Evolutionary conservation across 805 yeast genomes (phyloP).

Genomic region (Teunomyces cretensis): DNA sequence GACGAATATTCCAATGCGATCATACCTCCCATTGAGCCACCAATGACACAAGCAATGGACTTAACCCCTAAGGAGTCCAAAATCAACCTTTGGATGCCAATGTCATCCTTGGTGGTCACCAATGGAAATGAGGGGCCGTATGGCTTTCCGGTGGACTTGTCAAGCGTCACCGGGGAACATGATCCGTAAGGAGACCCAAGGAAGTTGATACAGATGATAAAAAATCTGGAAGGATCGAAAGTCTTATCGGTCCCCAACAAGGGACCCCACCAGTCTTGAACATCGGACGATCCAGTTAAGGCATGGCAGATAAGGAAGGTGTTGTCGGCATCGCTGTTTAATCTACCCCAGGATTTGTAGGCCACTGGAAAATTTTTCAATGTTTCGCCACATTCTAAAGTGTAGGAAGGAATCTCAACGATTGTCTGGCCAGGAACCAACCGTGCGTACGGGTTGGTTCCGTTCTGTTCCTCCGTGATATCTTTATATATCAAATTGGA

Average conservation of each 20-base stretch:
- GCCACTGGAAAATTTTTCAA: conserved; percentile 83
- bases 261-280: conserved; percentile 99
- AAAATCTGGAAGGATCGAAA: conserved; percentile 86
- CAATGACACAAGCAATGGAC: conserved; percentile 79
- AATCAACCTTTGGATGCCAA: conserved; percentile 70
- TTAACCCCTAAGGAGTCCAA: conserved; percentile 79
- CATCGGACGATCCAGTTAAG: conserved; percentile 92
- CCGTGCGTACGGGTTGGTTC: conserved; percentile 63
- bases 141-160: conserved; percentile 68
- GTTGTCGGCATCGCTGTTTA: conserved; percentile 69
- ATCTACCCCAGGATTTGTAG: conserved; percentile 91
- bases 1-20: conserved; percentile 81
- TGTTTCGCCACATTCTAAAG: conserved; percentile 79
- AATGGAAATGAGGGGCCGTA: conserved; percentile 96
- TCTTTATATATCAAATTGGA: conserved; percentile 28
- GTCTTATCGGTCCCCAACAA: conserved; percentile 81
- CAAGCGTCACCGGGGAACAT: conserved; percentile 84
- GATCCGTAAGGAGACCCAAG: conserved; percentile 96
- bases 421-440: conserved; percentile 77
- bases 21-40: conserved; percentile 99
- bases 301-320: conserved; percentile 95
- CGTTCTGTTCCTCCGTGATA: conserved; percentile 45
- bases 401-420: conserved; percentile 70
- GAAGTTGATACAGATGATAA: conserved; percentile 86
- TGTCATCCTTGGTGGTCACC: conserved; percentile 92